Evolutionary conservation across 2,329 filamentous ascomycete genomes (phyloP).

Genomic region (Fusarium armeniacum): DNA sequence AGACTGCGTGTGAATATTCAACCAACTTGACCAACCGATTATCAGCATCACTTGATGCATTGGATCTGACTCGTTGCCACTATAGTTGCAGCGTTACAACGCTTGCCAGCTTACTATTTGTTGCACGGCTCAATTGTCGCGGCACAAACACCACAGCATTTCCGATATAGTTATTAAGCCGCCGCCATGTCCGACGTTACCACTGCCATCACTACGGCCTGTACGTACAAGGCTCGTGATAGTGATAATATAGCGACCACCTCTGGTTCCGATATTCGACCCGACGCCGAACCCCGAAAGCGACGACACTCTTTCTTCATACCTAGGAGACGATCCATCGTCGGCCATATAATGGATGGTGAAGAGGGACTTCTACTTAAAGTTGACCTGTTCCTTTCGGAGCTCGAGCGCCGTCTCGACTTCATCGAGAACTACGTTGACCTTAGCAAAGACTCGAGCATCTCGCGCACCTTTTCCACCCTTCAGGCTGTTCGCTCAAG

Average conservation of each 20-base stretch:
- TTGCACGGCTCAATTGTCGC: slow-evolving; percentile 6
- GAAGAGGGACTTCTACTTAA: slow-evolving; percentile 73
- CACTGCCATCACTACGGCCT: slow-evolving; percentile 57
- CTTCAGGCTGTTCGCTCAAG: slow-evolving; percentile 88
- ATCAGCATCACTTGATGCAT: slow-evolving; percentile 30
- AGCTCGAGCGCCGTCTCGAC: slow-evolving; percentile 88
- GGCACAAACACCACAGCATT: slow-evolving; percentile 31
- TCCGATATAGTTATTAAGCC: slow-evolving; percentile 21
- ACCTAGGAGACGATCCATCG: slow-evolving; percentile 70
- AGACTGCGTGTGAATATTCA: slow-evolving; percentile 32
- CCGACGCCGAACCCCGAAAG: slow-evolving; percentile 52
- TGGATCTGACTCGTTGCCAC: slow-evolving; percentile 25
- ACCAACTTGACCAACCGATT: slow-evolving; percentile 18
- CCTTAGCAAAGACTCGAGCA: slow-evolving; percentile 83
- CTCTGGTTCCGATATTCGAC: slow-evolving; percentile 58
- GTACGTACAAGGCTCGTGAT: slow-evolving; percentile 53
- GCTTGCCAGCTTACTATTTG: slow-evolving; percentile 21
- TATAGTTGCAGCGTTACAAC: slow-evolving; percentile 35
- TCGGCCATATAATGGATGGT: slow-evolving; percentile 71
- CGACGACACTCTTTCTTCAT: slow-evolving; percentile 70
- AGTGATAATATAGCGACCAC: slow-evolving; percentile 56
- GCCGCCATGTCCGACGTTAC: slow-evolving; percentile 57
- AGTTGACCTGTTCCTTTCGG: slow-evolving; percentile 84
- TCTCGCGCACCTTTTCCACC: slow-evolving; percentile 87
- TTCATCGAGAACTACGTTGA: slow-evolving; percentile 91